phyloP scores from a whole-genome alignment of 345 rosid species.

The Ceriops zippeliana region DNA sequence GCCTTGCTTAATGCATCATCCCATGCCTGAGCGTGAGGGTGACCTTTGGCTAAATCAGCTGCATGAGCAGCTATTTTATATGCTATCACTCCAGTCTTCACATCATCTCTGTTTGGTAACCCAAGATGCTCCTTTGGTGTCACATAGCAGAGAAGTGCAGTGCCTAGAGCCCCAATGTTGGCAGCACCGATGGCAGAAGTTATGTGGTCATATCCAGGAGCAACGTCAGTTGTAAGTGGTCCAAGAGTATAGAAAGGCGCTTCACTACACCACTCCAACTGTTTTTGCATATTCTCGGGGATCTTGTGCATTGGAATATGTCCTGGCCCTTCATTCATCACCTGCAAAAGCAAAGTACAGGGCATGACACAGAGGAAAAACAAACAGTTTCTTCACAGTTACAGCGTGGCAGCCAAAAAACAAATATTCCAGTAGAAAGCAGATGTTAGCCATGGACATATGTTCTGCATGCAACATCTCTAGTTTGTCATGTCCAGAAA shows the following conservation, averaged over 20 bases:
- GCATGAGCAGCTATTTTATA: conserved; percentile 98
- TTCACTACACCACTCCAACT: conserved; percentile 98
- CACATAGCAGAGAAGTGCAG: conserved; percentile 97
- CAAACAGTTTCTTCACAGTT: not conserved
- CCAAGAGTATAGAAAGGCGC: conserved; percentile 99
- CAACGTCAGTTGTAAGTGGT: conserved; percentile 92
- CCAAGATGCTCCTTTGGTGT: conserved; percentile 99
- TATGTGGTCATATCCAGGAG: conserved; percentile 97
- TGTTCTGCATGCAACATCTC: not conserved
- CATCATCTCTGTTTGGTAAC: conserved; percentile 95
- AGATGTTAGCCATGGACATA: not conserved
- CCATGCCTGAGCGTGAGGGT: conserved; percentile 96
- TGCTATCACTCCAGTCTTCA: conserved; percentile 94
- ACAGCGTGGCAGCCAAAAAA: not conserved
- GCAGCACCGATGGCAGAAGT: conserved; percentile 99
- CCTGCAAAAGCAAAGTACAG: conserved; percentile 42
- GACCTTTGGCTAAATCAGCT: conserved; percentile 94
- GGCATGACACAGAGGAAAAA: not conserved
- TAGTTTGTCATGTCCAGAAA: not conserved
- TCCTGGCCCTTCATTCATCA: conserved; percentile 99
- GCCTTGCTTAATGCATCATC: conserved; percentile 97
- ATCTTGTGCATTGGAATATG: conserved; percentile 97
- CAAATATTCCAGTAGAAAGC: not conserved
- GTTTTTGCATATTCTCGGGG: conserved; percentile 98
- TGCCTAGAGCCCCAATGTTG: conserved; percentile 96